Evolutionary conservation across 2,329 filamentous ascomycete genomes (phyloP), one percentile per base, ranked within the genome.

Genomic region (Huntiella bhutanensis): DNA sequence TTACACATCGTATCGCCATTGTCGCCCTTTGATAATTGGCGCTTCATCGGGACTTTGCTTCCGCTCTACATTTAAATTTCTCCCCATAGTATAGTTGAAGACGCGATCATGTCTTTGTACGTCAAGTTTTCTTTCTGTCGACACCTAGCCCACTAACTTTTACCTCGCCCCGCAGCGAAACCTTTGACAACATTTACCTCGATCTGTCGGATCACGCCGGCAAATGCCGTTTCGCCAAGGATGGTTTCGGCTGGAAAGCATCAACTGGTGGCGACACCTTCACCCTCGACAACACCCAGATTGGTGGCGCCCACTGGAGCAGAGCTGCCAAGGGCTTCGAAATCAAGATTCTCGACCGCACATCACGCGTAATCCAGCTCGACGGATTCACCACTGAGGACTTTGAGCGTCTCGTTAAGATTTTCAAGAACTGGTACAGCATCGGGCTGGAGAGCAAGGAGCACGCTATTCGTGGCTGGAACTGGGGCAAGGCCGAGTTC

Each of bases 401-500:
- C 61, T 83, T 85, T 55, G 91, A 98, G 54, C 83, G 91, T 47
- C 68, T 95, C 11, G 73, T 69, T 64, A 95, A 94, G 61, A 76
- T 91, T 54, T 95, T 98, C 72, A 96, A 95, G 67, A 83, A 88
- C 58, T 96, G 88, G 84, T 98, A 96, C 65, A 91, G 85, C 64
- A 81, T 91, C 57, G 86, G 79, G 56, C 73, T 98, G 49, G 87
- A 96, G 60, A 83, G 76, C 61, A 85, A 84, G 62, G 91, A 98
- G 63, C 91, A 96, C 62, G 86, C 91, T 17, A 68, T 98, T 49
- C 78, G 91, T 55, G 91, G 91, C 48, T 98, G 91, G 91, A 98
- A 98, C 62, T 98, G 91, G 92, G 91, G 91, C 57, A 98, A 96
- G 65, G 84, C 85, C 53, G 91, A 98, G 57, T 94, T 98, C 60